Evolutionary conservation across 2,329 filamentous ascomycete species (phyloP).

Genomic region (Purpureocillium lavendulum): DNA sequence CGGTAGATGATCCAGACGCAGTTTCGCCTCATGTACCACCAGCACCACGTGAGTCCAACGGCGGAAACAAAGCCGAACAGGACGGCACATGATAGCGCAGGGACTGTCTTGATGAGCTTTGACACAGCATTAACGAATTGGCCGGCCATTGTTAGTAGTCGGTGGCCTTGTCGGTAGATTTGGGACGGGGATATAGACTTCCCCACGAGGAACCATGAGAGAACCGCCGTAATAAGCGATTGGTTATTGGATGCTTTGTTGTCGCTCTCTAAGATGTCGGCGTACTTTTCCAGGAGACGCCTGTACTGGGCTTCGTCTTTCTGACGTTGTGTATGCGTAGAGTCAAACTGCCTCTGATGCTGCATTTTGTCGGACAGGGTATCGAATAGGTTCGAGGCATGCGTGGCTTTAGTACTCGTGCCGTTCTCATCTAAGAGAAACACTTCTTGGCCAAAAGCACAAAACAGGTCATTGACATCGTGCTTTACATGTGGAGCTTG

Average conservation of each 20-base stretch:
- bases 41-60: background rate
- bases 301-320: background rate
- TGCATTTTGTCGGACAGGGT: background rate
- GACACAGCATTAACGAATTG: background rate
- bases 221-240: background rate
- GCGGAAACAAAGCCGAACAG: background rate
- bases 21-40: slow-evolving; percentile 1
- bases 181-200: background rate
- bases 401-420: background rate
- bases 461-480: too few relatives aligned
- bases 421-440: too few relatives aligned
- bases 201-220: background rate
- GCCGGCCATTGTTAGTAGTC: background rate
- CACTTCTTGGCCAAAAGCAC: too few relatives aligned
- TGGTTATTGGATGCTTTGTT: background rate
- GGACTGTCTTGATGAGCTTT: background rate
- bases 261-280: background rate
- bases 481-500: too few relatives aligned
- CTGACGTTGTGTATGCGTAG: background rate
- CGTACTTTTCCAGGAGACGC: background rate
- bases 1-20: slow-evolving; percentile 1
- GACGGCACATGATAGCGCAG: background rate
- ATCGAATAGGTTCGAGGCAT: background rate
- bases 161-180: background rate
- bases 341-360: background rate